phyloP scores from a whole-genome alignment of 352 stramenopile species.

The Phytophthora syringae region DNA sequence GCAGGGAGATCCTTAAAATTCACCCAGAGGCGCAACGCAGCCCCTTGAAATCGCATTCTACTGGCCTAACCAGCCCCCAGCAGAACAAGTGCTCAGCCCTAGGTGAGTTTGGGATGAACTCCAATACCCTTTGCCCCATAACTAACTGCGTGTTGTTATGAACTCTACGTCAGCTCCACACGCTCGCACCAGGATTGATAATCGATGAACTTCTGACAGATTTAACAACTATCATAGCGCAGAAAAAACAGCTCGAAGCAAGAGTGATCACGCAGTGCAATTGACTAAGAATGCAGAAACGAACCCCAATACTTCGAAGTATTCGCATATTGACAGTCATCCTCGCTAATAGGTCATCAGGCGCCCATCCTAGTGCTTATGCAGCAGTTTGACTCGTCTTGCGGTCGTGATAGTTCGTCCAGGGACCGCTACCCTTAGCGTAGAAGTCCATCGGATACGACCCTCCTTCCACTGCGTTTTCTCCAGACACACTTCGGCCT shows the following conservation, averaged over 20 bases:
- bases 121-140: background rate
- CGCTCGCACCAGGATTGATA: constrained; percentile 19
- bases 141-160: constrained; percentile 5
- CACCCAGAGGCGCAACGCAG: constrained; percentile 56
- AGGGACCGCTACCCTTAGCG: constrained; percentile 93
- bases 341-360: background rate
- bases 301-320: too few relatives aligned
- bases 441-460: constrained; percentile 99
- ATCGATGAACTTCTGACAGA: background rate
- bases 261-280: constrained; percentile 22
- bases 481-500: constrained; percentile 96
- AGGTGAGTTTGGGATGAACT: constrained; percentile 32
- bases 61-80: constrained; percentile 28
- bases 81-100: constrained; percentile 59
- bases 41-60: constrained; percentile 20
- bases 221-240: constrained; percentile 29
- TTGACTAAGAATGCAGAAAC: constrained; percentile 34
- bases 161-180: constrained; percentile 25
- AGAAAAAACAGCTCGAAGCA: constrained; percentile 11
- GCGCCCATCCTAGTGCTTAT: constrained; percentile 5
- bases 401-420: constrained; percentile 96
- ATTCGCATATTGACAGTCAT: constrained; percentile 1
- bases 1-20: constrained; percentile 77
- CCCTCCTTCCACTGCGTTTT: constrained; percentile 86
- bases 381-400: constrained; percentile 35